Conservation (phyloP, 2,329 filamentous ascomycete species). For the Diplodia sapinea region DNA sequence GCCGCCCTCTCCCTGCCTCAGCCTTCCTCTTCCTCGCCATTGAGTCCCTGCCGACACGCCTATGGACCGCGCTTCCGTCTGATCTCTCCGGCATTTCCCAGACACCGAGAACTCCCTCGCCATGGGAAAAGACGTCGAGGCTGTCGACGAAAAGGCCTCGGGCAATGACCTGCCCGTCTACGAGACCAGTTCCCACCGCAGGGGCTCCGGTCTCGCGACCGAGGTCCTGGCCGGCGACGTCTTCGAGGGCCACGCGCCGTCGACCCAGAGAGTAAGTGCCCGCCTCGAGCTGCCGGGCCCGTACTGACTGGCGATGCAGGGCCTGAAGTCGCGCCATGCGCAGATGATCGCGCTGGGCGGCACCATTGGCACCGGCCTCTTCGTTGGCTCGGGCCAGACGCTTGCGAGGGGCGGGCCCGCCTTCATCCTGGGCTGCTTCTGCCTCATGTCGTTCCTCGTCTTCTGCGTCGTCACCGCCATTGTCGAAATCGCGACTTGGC, state of each 20-base stretch:
- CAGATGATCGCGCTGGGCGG: slow-evolving; percentile 39
- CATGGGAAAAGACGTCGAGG: slow-evolving; percentile 25
- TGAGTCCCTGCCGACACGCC: too few relatives aligned
- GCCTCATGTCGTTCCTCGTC: slow-evolving; percentile 54
- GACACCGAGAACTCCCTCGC: neutral
- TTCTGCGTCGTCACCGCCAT: slow-evolving; percentile 57
- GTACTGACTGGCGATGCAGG: neutral
- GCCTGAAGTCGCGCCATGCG: slow-evolving; percentile 36
- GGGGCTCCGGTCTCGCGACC: neutral
- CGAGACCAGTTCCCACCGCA: slow-evolving; percentile 1
- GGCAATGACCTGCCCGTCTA: slow-evolving; percentile 20
- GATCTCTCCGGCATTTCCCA: too few relatives aligned
- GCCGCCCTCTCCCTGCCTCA: neutral
- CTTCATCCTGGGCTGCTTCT: slow-evolving; percentile 53
- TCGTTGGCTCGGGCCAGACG: slow-evolving; percentile 50
- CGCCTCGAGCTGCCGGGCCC: neutral
- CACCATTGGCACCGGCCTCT: slow-evolving; percentile 42
- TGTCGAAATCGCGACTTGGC: slow-evolving; percentile 63
- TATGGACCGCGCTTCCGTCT: too few relatives aligned
- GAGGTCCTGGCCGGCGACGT: slow-evolving; percentile 27
- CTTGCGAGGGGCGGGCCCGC: slow-evolving; percentile 50
- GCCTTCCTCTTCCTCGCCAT: neutral
- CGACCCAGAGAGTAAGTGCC: slow-evolving; percentile 24
- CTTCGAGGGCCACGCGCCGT: slow-evolving; percentile 22
- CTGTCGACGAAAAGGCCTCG: neutral